These are phyloP conservation scores for Vitis amurensis DNA, from an alignment of 164 flowering plant genomes.

Conservation along the genomic window DNA sequence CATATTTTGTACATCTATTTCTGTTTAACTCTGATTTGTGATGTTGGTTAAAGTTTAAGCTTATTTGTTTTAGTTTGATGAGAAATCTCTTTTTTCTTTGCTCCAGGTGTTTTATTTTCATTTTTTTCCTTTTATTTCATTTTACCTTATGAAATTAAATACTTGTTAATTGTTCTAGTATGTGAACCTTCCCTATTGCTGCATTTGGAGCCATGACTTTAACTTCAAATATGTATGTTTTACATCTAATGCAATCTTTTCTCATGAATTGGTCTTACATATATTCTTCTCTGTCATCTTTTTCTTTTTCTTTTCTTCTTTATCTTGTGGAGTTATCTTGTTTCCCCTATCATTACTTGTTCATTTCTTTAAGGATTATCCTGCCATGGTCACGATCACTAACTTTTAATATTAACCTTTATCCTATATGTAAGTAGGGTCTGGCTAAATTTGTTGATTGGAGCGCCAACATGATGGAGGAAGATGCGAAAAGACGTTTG, in stretches of 20 bases:
- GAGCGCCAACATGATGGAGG: constrained; percentile 98
- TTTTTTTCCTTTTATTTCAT: too few species aligned
- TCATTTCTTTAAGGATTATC: background rate
- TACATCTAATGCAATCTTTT: background rate
- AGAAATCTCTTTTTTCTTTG: too few species aligned
- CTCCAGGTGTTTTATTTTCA: too few species aligned
- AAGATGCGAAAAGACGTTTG: constrained; percentile 68
- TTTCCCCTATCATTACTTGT: background rate
- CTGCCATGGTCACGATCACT: background rate
- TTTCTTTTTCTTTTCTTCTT: background rate
- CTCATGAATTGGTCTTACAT: background rate
- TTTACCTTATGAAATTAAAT: background rate
- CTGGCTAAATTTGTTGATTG: constrained; percentile 93
- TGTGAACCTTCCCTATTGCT: background rate
- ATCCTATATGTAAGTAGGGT: constrained; percentile 44
- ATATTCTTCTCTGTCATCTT: background rate
- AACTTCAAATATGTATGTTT: background rate
- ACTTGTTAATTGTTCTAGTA: background rate
- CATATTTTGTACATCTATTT: too few species aligned
- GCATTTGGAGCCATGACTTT: background rate
- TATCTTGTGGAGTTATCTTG: background rate
- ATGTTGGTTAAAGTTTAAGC: too few species aligned
- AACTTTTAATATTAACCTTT: too few species aligned
- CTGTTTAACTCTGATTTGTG: too few species aligned
- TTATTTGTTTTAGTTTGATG: too few species aligned